phyloP scores from a whole-genome alignment of 495 filamentous ascomycete species.

The Hamigera avellanea region DNA sequence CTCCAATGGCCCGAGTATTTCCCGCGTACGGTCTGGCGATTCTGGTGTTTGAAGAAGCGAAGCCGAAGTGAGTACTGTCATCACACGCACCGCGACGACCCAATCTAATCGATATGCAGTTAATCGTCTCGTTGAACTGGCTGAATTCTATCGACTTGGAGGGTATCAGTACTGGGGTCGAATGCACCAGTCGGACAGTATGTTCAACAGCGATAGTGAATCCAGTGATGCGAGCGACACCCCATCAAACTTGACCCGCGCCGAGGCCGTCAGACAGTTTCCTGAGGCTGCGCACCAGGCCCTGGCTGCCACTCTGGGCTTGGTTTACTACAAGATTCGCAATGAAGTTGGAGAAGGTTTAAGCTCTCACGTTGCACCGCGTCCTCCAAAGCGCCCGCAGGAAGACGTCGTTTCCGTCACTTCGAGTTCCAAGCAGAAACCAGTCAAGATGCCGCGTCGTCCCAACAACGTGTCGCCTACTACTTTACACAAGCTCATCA shows the following conservation, averaged over 20 bases:
- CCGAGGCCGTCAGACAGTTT: slow-evolving; percentile 22
- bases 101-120: slow-evolving; percentile 15
- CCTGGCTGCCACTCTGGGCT: slow-evolving; percentile 26
- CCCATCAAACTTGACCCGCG: slow-evolving; percentile 17
- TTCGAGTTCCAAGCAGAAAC: slow-evolving; percentile 23
- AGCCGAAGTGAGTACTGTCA: slow-evolving; percentile 24
- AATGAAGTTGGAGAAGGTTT: slow-evolving; percentile 29
- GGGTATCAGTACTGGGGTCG: slow-evolving; percentile 29
- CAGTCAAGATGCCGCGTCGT: slow-evolving; percentile 25
- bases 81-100: neutral
- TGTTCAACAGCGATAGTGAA: slow-evolving; percentile 24
- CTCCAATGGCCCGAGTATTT: slow-evolving; percentile 28
- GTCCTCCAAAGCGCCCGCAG: slow-evolving; percentile 26
- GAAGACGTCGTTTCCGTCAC: slow-evolving; percentile 22
- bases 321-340: slow-evolving; percentile 32
- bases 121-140: slow-evolving; percentile 28
- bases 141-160: slow-evolving; percentile 30
- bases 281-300: slow-evolving; percentile 32
- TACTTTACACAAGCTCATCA: slow-evolving; percentile 20
- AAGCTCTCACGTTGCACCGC: slow-evolving; percentile 11
- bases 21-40: slow-evolving; percentile 30
- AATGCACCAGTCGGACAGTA: slow-evolving; percentile 17
- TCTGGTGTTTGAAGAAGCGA: slow-evolving; percentile 33
- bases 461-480: slow-evolving; percentile 21
- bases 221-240: slow-evolving; percentile 28